Evolutionary conservation across 2,329 filamentous ascomycete species (phyloP), one percentile per base, ranked within the genome.

Genomic region (Monascus ruber): DNA sequence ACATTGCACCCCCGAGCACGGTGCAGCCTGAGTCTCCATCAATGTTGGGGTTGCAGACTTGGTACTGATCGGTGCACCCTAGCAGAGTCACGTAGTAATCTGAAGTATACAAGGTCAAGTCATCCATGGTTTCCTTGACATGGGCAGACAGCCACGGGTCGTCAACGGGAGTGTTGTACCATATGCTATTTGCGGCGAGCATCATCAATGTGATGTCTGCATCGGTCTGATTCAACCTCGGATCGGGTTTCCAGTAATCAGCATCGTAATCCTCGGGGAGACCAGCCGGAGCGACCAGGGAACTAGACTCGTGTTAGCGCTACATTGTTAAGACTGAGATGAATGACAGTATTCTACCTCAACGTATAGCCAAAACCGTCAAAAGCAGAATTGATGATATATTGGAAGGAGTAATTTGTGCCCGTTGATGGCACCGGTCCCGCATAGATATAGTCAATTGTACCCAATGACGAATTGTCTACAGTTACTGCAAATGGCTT

Each of bases 61-160:
- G 55, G 33, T 56, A 52, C 40, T 62, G 59, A 32, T 60, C 55
- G 11, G 48, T 46, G 37, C 61, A 64, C 1, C 50, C 58, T 11
- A 61, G 43, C 5, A 48, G 46, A 9, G 37, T 37, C 10, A 52
- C 42, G 5, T 40, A 47, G 26, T 51, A 35, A 36, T 60, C 56
- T 29, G 46, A n/a, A 29, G 26, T 31, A 36, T 52, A 47, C 40
- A 40, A 35, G 6, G 26, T 36, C 24, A 26, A 31, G n/a, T 26
- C 34, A 6, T 40, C 44, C 7, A 37, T 34, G 17, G 35, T 40
- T 24, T 26, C 34, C 9, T 27, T 39, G 31, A 33, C 17, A 25
- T 54, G 48, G 4, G 59, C 56, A 1, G 47, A 40, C 36, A 59
- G 60, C 51, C 56, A 55, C 5, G 54, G 53, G 39, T 63, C 60